phyloP scores from a whole-genome alignment of 2,329 filamentous ascomycete species.

The Trichoderma cornu-damae region DNA sequence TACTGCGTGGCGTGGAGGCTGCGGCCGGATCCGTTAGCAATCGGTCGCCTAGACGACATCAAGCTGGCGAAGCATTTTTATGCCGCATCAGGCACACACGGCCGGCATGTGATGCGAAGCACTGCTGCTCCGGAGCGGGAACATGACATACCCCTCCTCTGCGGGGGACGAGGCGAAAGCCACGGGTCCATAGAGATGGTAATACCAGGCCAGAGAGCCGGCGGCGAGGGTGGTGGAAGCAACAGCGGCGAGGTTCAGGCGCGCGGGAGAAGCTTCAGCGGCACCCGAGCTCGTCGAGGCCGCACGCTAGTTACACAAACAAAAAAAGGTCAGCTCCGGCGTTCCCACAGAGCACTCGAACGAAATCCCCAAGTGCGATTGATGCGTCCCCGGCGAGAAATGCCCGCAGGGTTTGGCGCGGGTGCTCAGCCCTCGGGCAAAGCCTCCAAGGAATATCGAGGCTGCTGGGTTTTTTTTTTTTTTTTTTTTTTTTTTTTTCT shows the following conservation, averaged over 20 bases:
- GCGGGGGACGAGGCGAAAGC: slow-evolving; percentile 85
- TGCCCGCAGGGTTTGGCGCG: slow-evolving; percentile 25
- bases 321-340: slow-evolving; percentile 36
- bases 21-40: slow-evolving; percentile 28
- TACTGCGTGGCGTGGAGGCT: slow-evolving; percentile 90
- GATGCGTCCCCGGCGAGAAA: slow-evolving; percentile 23
- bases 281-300: slow-evolving; percentile 70
- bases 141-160: slow-evolving; percentile 87
- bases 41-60: slow-evolving; percentile 19
- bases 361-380: too few relatives aligned
- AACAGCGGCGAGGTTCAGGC: slow-evolving; percentile 79
- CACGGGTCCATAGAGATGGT: slow-evolving; percentile 86
- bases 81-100: slow-evolving; percentile 30
- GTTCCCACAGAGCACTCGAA: slow-evolving; percentile 21
- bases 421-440: slow-evolving; percentile 33
- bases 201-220: slow-evolving; percentile 94
- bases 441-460: slow-evolving; percentile 5
- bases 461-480: slow-evolving; percentile 30
- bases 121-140: background rate
- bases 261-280: slow-evolving; percentile 65
- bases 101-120: background rate
- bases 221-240: slow-evolving; percentile 81
- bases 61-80: slow-evolving; percentile 28
- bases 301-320: slow-evolving; percentile 47
- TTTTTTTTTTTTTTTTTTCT: background rate